These are phyloP conservation scores for Blastocystis sp. DNA, from an alignment of 352 stramenopile genomes.

Conservation along the genomic window DNA sequence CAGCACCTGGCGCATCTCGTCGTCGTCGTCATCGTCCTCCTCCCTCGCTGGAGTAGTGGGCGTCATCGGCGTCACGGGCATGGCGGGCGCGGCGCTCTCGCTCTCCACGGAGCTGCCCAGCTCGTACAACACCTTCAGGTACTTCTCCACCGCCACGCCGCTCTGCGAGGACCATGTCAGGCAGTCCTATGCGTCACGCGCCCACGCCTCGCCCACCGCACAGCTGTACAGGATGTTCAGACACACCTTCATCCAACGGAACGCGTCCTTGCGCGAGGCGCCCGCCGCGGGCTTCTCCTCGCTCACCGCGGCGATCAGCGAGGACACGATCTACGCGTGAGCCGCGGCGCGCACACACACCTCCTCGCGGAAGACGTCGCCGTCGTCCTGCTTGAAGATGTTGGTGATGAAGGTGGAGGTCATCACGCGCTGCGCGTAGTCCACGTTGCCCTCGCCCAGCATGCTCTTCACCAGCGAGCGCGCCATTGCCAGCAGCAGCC, in stretches of 20 bases:
- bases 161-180: constrained; percentile 23
- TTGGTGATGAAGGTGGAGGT: constrained; percentile 56
- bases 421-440: constrained; percentile 63
- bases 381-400: constrained; percentile 64
- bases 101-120: constrained; percentile 3
- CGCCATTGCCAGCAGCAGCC: constrained; percentile 52
- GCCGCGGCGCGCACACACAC: not conserved
- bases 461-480: constrained; percentile 65
- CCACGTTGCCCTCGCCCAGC: constrained; percentile 46
- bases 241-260: constrained; percentile 49
- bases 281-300: constrained; percentile 20
- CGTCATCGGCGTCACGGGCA: not conserved
- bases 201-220: not conserved
- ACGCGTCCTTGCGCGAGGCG: not conserved
- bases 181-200: constrained; percentile 35
- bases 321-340: constrained; percentile 53
- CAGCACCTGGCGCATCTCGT: not conserved
- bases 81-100: not conserved
- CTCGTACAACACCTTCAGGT: constrained; percentile 49
- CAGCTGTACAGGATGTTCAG: constrained; percentile 49
- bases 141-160: constrained; percentile 33
- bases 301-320: constrained; percentile 41
- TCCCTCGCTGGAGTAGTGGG: not conserved
- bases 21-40: constrained; percentile 22
- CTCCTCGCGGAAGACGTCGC: constrained; percentile 52